Base-by-base conservation (phyloP, 108 stramenopile species). In the Thalassiosira profunda region DNA sequence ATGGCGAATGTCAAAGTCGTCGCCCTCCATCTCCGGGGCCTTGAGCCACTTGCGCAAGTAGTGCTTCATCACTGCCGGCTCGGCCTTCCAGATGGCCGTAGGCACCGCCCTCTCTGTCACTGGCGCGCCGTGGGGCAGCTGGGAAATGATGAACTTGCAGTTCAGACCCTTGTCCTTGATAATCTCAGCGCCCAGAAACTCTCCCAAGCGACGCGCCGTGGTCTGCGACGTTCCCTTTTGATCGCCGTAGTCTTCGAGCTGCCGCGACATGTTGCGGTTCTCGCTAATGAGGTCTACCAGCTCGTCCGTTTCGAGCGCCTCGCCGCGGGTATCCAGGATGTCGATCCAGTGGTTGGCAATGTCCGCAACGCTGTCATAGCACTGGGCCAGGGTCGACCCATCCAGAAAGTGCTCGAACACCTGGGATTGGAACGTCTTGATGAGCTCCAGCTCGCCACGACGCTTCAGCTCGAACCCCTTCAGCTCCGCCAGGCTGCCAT, bases 391-490 rank as follows among this genome's bases (percentile, higher is more conserved):
- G 7, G 96, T 79, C 34, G 67, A 64, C 33, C 99, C 99, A 41
- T 93, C 88, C 5, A 99, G 70, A 69, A 99, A 99, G 34, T 86
- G 81, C 58, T 97, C 96, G 74, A 99, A 99, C 12, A 99, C 93
- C 77, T 99, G 92, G 14, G 89, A 87, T 79, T 99, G 99, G 70
- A 99, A 99, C 11, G 89, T 96, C 75, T 99, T 99, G 84, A 99
- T 98, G 49, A 99, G 79, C 76, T 99, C 98, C 38, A 99, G 86
- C 84, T 99, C 99, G 28, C 99, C 99, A 31, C 99, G 91, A 20
- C 99, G 93, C 82, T 99, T 99, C 55, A 99, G 82, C 70, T 99
- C 99, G 68, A 99, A 99, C 11, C 99, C 99, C 76, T 99, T 99
- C 20, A 99, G 89, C 72, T 99, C 99, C 25, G 99, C 99, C 12